Evolutionary conservation across 2,329 filamentous ascomycete genomes (phyloP), one percentile per base, ranked within the genome.

Genomic region (Aureobasidium subglaciale): DNA sequence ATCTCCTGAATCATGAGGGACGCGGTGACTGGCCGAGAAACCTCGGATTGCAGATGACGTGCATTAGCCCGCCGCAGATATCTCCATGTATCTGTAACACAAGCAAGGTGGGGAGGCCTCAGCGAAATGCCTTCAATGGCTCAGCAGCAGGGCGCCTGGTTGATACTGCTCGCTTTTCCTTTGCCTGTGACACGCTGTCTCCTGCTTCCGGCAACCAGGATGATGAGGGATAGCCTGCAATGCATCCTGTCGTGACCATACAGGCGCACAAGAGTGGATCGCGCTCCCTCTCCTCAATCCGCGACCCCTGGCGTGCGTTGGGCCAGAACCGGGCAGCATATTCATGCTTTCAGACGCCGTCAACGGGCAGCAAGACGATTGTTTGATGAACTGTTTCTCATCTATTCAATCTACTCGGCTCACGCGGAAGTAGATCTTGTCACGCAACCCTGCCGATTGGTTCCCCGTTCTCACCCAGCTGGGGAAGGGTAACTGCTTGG

Each of bases 391-490:
- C 24, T 38, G 48, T 41, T 53, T 53, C 32, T 38, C 40, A 29
- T 43, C 40, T 22, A 40, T 53, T 29, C 48, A 54, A 54, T 54
- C 38, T 54, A 32, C 34, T 54, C 50, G 50, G 50, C 50, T 43
- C 27, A 43, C 50, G 38, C 50, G 50, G 50, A 34, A 54, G 50
- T 22, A 24, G 50, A 54, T 54, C 50, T 54, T 25, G 38, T 43
- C 40, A 30, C 50, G 50, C 50, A 54, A 54, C 50, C 35, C 35
- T 54, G 18, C 50, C 50, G 50, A 54, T 54, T 54, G 50, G 50
- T 27, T 43, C 37, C 27, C 37, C 50, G 11, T 25, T 54, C 43
- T 13, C 38, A 34, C 34, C 38, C n/a, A n/a, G 27, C 35, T 35
- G 48, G 48, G 48, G 48, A 40, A 40, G 24, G 34, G 32, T n/a